Percentiles rank a stretch among this genome's conserved stretches.
phyloP scores from a whole-genome alignment of 192 early-diverging fungal genomes.

The Coemansia sp. region DNA sequence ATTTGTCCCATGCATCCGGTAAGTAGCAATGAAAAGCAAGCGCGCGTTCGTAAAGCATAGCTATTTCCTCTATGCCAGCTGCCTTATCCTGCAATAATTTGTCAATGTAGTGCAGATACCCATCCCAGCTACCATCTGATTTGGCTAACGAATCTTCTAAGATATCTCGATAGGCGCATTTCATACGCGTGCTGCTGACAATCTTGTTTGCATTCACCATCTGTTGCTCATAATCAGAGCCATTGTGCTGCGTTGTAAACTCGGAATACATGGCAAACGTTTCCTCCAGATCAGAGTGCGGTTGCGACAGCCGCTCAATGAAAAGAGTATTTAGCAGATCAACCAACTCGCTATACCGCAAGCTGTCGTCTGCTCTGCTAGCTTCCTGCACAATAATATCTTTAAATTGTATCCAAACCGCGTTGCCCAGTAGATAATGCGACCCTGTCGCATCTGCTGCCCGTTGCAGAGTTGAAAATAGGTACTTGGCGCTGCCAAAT shows the following conservation, averaged over 20 bases:
- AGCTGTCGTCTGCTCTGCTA: background rate
- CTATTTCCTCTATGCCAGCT: slow-evolving; percentile 10
- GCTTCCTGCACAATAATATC: slow-evolving; percentile 18
- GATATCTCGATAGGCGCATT: slow-evolving; percentile 16
- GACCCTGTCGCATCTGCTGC: slow-evolving; percentile 26
- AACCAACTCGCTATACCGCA: background rate
- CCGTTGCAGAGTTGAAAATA: slow-evolving; percentile 12
- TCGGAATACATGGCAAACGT: slow-evolving; percentile 46
- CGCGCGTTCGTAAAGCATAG: slow-evolving; percentile 36
- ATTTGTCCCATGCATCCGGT: slow-evolving; percentile 33
- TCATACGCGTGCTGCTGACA: slow-evolving; percentile 20
- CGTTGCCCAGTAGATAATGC: slow-evolving; percentile 23
- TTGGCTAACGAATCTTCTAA: slow-evolving; percentile 19
- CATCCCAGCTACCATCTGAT: slow-evolving; percentile 24
- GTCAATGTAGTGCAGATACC: slow-evolving; percentile 22
- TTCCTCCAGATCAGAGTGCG: slow-evolving; percentile 33
- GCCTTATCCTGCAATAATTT: slow-evolving; percentile 10
- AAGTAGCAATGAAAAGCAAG: slow-evolving; percentile 20
- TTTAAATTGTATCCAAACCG: slow-evolving; percentile 29
- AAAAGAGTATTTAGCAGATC: slow-evolving; percentile 22
- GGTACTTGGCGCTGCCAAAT: slow-evolving; percentile 19
- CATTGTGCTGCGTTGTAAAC: slow-evolving; percentile 32
- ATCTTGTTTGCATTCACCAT: slow-evolving; percentile 35
- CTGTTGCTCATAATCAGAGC: slow-evolving; percentile 27
- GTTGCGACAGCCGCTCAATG: slow-evolving; percentile 26